Conservation (phyloP, 768 basidiomycete species). For the Calocybe cyanea region DNA sequence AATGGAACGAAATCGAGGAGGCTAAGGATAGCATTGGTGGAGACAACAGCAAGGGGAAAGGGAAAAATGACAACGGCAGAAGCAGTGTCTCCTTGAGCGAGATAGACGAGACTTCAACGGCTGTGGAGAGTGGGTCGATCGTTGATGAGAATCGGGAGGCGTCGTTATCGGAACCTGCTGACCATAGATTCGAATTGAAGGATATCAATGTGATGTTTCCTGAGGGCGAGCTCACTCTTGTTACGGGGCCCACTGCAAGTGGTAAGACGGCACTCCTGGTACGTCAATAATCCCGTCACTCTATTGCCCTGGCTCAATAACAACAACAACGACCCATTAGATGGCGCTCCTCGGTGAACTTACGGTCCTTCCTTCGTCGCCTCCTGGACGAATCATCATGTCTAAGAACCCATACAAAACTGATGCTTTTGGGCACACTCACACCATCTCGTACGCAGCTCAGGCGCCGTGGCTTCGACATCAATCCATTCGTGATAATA, state of each 20-base stretch:
- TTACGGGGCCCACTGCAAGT: constrained; percentile 77
- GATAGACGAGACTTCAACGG: constrained; percentile 16
- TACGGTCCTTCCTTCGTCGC: constrained; percentile 35
- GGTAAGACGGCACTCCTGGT: constrained; percentile 81
- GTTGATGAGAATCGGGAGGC: constrained; percentile 13
- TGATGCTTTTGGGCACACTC: constrained; percentile 59
- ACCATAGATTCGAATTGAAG: constrained; percentile 60
- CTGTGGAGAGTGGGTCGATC: constrained; percentile 19
- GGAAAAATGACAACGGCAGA: background rate
- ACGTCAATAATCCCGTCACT: constrained; percentile 16
- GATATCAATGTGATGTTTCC: constrained; percentile 73
- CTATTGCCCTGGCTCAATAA: background rate
- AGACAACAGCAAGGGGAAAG: constrained; percentile 8
- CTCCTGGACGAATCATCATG: constrained; percentile 54
- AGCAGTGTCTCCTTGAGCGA: background rate
- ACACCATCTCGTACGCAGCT: constrained; percentile 66
- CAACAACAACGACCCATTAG: constrained; percentile 24
- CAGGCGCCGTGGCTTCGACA: constrained; percentile 71
- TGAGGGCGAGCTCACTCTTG: constrained; percentile 60
- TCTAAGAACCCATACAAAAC: constrained; percentile 58
- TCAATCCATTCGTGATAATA: constrained; percentile 76
- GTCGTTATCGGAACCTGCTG: constrained; percentile 23
- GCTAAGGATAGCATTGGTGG: constrained; percentile 11
- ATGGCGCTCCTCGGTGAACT: constrained; percentile 74
- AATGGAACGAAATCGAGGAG: constrained; percentile 52